phyloP scores from a whole-genome alignment of 495 filamentous ascomycete genomes.

The Xylaria palmicola region DNA sequence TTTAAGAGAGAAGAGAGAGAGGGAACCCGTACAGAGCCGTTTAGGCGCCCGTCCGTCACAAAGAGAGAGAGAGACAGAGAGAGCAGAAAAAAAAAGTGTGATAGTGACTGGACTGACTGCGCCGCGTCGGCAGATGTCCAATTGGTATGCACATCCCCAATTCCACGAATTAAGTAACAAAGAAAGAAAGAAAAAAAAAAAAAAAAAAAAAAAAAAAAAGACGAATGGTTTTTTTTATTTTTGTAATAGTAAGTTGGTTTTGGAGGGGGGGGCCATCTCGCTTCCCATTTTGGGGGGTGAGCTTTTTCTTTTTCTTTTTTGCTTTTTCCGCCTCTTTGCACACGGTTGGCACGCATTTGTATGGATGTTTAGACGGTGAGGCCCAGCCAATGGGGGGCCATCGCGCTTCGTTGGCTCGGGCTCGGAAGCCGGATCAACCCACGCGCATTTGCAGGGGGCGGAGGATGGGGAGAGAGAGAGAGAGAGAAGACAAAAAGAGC shows the following conservation, averaged over 20 bases:
- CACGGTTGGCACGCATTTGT: not conserved
- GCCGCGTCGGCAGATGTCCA: constrained; percentile 14
- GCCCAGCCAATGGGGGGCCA: constrained; percentile 10
- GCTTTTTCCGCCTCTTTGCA: constrained; percentile 11
- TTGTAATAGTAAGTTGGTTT: too few species aligned
- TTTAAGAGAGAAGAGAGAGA: too few species aligned
- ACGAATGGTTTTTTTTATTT: too few species aligned
- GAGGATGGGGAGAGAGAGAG: not conserved
- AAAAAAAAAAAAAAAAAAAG: not conserved
- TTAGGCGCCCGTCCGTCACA: not conserved
- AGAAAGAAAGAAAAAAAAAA: not conserved
- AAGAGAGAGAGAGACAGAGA: not conserved
- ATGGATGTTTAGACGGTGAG: constrained; percentile 17
- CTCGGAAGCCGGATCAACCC: constrained; percentile 13
- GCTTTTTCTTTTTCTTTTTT: not conserved
- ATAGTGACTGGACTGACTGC: constrained; percentile 9
- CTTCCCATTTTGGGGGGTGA: too few species aligned
- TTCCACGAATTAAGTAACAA: too few species aligned
- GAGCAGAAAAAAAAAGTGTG: not conserved
- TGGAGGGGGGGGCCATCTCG: too few species aligned
- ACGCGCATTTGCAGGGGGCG: constrained; percentile 10
- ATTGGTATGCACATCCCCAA: constrained; percentile 4
- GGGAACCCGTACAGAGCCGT: too few species aligned
- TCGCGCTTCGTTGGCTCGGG: not conserved
- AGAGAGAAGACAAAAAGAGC: not conserved